Base-by-base conservation (phyloP, 1,139 yeast genomes). In the Geotrichum carabidarum region DNA sequence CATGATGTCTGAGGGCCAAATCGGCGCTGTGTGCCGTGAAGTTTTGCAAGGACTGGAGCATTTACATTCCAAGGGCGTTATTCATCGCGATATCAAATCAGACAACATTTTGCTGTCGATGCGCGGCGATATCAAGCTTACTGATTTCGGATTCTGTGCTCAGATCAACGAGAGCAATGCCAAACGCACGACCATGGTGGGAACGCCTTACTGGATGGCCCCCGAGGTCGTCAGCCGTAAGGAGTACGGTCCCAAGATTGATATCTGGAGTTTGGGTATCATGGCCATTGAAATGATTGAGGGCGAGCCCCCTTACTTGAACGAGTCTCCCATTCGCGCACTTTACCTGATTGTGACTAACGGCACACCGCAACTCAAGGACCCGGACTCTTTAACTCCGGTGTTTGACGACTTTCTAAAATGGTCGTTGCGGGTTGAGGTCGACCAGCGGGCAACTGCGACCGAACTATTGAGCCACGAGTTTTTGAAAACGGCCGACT, bases 121-220 rank as follows among this genome's bases (percentile, higher is more conserved):
- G 74, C 80, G 80, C 52, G 99, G 99, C 53, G 86, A 88, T 60
- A 90, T 93, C 68, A 93, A 93, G 73, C 78, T 93, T 71, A 93
- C 78, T 2, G 78, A 75, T 60, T 75, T 75, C 59, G 95, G 95
- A 0, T 86, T 91, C 73, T 93, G 99, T 75, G 99, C 99, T 0
- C 97, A 91, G 70, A 86, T 93, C 63, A 91, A 86, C 62, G 98
- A 91, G 65, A 76, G 81, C 51, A 85, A 87, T 58, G 73, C 86
- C 59, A 91, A 91, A 71, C 81, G 99, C 70, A 90, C 95, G 7
- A 93, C 99, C 2, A 88, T 93, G 95, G 99, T 91, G 22, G 99
- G 99, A 14, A 93, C 99, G 0, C 99, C 99, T 4, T 93, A 93
- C 69, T 93, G 99, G 99, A 93, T 93, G 99, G 99, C 99, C 0